Conservation (phyloP, 2,329 filamentous ascomycete species). For the Trichoderma harzianum region DNA sequence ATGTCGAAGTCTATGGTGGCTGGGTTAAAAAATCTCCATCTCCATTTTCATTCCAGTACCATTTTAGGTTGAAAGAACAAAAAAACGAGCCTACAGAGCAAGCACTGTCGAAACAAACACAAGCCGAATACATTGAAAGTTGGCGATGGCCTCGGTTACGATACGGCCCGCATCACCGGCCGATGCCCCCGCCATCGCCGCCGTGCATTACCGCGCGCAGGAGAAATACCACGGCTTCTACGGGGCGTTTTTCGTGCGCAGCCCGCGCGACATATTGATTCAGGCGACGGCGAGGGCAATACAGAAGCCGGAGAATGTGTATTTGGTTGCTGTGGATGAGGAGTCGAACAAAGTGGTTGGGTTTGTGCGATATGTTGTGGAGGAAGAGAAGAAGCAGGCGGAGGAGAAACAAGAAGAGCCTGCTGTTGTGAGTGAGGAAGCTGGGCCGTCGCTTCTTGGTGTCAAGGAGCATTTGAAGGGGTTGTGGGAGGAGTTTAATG, state of each 20-base stretch:
- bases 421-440: not conserved
- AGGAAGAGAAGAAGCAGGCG: not conserved
- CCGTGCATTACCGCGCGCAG: constrained; percentile 23
- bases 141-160: not conserved
- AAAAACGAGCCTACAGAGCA: not conserved
- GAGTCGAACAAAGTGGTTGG: not conserved
- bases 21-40: not conserved
- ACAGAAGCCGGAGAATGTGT: not conserved
- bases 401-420: not conserved
- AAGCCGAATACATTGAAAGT: too few relatives aligned
- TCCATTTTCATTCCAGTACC: not conserved
- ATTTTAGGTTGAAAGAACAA: not conserved
- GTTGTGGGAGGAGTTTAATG: constrained; percentile 25
- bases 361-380: constrained; percentile 15
- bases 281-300: not conserved
- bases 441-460: constrained; percentile 18
- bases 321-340: constrained; percentile 15
- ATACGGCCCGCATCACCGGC: constrained; percentile 18
- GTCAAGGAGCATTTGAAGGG: constrained; percentile 21
- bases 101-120: not conserved
- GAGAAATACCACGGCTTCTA: constrained; percentile 23
- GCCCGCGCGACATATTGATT: constrained; percentile 19
- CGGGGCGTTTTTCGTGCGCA: constrained; percentile 20
- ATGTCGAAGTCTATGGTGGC: not conserved
- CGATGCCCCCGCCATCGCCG: constrained; percentile 19